These are phyloP conservation scores for Mycena vitilis DNA, from an alignment of 768 basidiomycete genomes.

Conservation along the genomic window DNA sequence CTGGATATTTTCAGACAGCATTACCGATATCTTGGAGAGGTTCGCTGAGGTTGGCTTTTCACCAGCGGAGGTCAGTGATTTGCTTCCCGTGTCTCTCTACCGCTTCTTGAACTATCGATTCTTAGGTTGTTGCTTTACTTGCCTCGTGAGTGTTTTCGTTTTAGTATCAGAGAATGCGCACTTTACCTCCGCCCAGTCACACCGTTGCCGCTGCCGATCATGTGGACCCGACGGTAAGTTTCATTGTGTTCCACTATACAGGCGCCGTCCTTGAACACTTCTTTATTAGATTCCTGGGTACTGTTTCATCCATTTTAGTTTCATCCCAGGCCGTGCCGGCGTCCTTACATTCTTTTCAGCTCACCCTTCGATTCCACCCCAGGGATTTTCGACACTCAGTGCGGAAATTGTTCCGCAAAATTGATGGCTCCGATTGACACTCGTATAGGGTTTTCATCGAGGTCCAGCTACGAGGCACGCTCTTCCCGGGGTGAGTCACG, in stretches of 20 bases:
- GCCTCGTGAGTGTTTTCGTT: constrained; percentile 1
- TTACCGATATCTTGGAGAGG: constrained; percentile 13
- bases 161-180: neutral
- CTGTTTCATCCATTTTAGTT: neutral
- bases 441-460: constrained; percentile 52
- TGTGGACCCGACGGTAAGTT: constrained; percentile 73
- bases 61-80: constrained; percentile 20
- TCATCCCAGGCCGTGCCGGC: neutral
- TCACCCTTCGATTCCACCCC: constrained; percentile 19
- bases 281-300: constrained; percentile 13
- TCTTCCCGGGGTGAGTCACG: constrained; percentile 52
- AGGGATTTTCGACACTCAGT: constrained; percentile 14
- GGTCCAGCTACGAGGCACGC: constrained; percentile 56
- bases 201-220: constrained; percentile 68
- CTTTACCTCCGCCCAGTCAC: neutral
- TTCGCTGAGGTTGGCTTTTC: constrained; percentile 21
- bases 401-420: neutral
- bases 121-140: constrained; percentile 21
- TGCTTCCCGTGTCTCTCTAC: neutral
- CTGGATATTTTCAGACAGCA: neutral
- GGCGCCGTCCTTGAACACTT: neutral
- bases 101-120: neutral
- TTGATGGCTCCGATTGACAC: constrained; percentile 6
- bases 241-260: neutral
- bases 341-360: neutral